Conservation (phyloP, 352 stramenopile species). For the Phytophthora hibernalis region DNA sequence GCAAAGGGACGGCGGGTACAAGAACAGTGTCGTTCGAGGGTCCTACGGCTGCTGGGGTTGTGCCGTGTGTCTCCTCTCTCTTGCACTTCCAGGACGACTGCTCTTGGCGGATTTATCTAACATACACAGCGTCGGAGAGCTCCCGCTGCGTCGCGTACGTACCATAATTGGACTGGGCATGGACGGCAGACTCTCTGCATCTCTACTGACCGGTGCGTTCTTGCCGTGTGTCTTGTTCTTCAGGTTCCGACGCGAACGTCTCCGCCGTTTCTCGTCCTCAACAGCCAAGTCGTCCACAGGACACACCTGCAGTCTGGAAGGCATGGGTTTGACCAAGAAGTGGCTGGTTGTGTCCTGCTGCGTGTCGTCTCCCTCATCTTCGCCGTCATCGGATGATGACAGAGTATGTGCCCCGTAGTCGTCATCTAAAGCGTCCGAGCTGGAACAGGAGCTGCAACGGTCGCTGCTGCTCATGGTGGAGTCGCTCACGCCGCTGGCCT, state of each 20-base stretch:
- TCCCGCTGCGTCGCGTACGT: slow-evolving; percentile 33
- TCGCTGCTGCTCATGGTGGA: slow-evolving; percentile 51
- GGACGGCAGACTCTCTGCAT: slow-evolving; percentile 69
- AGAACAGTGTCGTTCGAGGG: slow-evolving; percentile 31
- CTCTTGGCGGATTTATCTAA: slow-evolving; percentile 8
- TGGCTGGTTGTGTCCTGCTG: slow-evolving; percentile 23
- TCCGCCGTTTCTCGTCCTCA: slow-evolving; percentile 81
- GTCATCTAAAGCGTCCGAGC: slow-evolving; percentile 41
- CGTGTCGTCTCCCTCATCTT: slow-evolving; percentile 29
- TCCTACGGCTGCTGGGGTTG: slow-evolving; percentile 17
- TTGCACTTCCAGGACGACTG: slow-evolving; percentile 20
- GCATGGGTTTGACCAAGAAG: slow-evolving; percentile 80
- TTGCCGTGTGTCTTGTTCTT: slow-evolving; percentile 54
- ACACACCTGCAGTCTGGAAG: slow-evolving; percentile 69
- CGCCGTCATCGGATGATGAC: slow-evolving; percentile 48
- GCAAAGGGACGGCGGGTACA: slow-evolving; percentile 36
- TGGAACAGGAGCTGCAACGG: slow-evolving; percentile 42
- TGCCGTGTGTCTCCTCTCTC: slow-evolving; percentile 26
- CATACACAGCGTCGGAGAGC: slow-evolving; percentile 20
- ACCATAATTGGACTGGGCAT: slow-evolving; percentile 46
- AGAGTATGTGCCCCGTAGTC: slow-evolving; percentile 47
- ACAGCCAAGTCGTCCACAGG: slow-evolving; percentile 77
- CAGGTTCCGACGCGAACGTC: slow-evolving; percentile 47
- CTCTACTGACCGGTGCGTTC: slow-evolving; percentile 47
- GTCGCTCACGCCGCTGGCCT: slow-evolving; percentile 45